These are phyloP conservation scores for Kodamaea hsintzibuensis DNA, from an alignment of 805 yeast genomes.

Conservation along the genomic window DNA sequence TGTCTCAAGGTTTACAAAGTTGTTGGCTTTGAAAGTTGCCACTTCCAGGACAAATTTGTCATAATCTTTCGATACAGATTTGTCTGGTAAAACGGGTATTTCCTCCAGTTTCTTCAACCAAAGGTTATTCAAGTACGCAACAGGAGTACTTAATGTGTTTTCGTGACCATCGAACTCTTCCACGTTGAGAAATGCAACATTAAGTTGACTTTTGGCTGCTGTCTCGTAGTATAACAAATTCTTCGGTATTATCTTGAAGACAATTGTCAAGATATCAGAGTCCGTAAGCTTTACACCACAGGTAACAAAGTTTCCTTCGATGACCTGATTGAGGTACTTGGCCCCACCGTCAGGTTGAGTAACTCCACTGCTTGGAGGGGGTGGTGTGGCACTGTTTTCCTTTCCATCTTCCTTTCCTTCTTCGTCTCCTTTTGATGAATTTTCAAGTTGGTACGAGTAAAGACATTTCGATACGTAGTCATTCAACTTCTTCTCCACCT, in stretches of 20 bases:
- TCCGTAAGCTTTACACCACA: conserved; percentile 22
- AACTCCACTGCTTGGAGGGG: not conserved
- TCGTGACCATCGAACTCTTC: conserved; percentile 7
- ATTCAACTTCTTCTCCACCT: conserved; percentile 12
- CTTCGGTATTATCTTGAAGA: conserved; percentile 27
- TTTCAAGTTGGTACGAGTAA: conserved; percentile 22
- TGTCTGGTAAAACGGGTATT: conserved; percentile 22
- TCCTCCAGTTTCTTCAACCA: conserved; percentile 22
- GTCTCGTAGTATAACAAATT: conserved; percentile 28
- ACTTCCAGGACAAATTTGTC: conserved; percentile 17
- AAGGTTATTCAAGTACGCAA: conserved; percentile 21
- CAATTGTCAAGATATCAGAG: conserved; percentile 23
- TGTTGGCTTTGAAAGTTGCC: conserved; percentile 15
- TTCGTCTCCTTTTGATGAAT: conserved; percentile 18
- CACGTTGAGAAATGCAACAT: conserved; percentile 26
- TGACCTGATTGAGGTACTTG: conserved; percentile 19
- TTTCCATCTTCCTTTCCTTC: conserved; percentile 12
- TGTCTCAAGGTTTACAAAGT: conserved; percentile 3
- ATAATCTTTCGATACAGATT: not conserved
- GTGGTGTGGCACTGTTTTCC: conserved; percentile 8
- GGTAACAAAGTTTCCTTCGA: conserved; percentile 30
- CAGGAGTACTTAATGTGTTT: conserved; percentile 10
- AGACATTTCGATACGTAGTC: conserved; percentile 22
- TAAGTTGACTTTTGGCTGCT: conserved; percentile 24
- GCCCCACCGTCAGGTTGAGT: conserved; percentile 12